Conservation (phyloP, 768 basidiomycete species). For the Termitomyces sp. region DNA sequence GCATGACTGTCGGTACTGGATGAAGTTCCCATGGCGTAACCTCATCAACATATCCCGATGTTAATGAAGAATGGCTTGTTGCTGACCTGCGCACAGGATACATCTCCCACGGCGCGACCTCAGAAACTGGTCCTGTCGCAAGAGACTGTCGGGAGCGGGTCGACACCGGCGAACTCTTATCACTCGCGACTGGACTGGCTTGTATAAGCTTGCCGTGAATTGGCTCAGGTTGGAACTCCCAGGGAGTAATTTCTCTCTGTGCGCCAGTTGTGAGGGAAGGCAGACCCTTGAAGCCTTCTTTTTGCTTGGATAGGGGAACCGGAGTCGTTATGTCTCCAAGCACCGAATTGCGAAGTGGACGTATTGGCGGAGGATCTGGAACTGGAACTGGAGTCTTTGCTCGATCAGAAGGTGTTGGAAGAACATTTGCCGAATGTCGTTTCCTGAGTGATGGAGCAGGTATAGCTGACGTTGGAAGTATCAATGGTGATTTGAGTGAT, state of each 20-base stretch:
- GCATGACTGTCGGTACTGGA: constrained; percentile 19
- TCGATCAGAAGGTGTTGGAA: constrained; percentile 16
- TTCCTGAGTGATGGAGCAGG: constrained; percentile 22
- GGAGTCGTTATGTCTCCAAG: constrained; percentile 9
- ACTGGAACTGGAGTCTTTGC: constrained; percentile 17
- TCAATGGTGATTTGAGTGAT: constrained; percentile 11
- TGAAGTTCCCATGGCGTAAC: constrained; percentile 28
- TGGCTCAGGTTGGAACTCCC: constrained; percentile 28
- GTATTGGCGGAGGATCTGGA: constrained; percentile 20
- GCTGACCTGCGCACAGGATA: constrained; percentile 15
- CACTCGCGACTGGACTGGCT: constrained; percentile 1
- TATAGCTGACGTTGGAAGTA: neutral
- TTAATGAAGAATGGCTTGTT: constrained; percentile 17
- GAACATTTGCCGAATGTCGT: constrained; percentile 25
- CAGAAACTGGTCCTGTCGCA: constrained; percentile 20
- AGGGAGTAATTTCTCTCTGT: constrained; percentile 25
- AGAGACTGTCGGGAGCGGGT: constrained; percentile 9
- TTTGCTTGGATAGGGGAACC: constrained; percentile 3
- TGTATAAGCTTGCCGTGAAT: constrained; percentile 2
- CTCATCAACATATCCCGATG: constrained; percentile 22
- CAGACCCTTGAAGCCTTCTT: constrained; percentile 11
- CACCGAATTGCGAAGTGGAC: constrained; percentile 30
- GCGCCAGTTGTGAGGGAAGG: constrained; percentile 22
- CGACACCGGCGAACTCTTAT: constrained; percentile 9
- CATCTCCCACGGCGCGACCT: constrained; percentile 26